Conservation (phyloP, 2,329 filamentous ascomycete species). For the Hysterium pulicare region DNA sequence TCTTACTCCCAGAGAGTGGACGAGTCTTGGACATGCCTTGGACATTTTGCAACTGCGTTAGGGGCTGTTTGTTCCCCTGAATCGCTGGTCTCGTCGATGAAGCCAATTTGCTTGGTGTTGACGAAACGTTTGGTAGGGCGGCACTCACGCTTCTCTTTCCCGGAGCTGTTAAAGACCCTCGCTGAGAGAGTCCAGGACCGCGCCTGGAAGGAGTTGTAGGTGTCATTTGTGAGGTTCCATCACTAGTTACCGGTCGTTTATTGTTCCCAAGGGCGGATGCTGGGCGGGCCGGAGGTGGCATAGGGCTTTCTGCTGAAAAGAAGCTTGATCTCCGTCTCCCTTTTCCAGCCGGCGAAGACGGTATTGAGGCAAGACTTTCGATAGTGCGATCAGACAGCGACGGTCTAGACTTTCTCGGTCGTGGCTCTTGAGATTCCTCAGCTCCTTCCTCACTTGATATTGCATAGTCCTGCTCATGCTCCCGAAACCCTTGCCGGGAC, state of each 20-base stretch:
- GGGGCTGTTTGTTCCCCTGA: constrained; percentile 27
- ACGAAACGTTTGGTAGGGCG: constrained; percentile 13
- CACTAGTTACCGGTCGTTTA: constrained; percentile 49
- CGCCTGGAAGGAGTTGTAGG: constrained; percentile 30
- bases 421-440: constrained; percentile 14
- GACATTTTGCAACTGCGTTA: constrained; percentile 23
- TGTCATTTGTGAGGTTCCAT: constrained; percentile 31
- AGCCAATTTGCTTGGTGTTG: constrained; percentile 30
- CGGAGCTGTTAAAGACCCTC: constrained; percentile 33
- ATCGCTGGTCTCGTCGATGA: constrained; percentile 31
- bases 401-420: constrained; percentile 40
- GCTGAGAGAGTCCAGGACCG: constrained; percentile 11
- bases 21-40: constrained; percentile 27
- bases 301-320: constrained; percentile 62
- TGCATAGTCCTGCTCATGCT: constrained; percentile 20
- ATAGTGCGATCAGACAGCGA: constrained; percentile 82
- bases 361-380: constrained; percentile 74
- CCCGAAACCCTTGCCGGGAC: constrained; percentile 35
- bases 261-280: constrained; percentile 57
- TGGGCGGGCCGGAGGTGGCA: constrained; percentile 61
- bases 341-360: constrained; percentile 68
- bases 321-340: constrained; percentile 66
- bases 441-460: constrained; percentile 9
- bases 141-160: constrained; percentile 37
- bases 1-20: constrained; percentile 35